A percentile compares a stretch with the other conserved stretches of the same genome.
Evolutionary conservation across 1,284 basidiomycete species (phyloP).

Genomic region (Calocybe gambosa): DNA sequence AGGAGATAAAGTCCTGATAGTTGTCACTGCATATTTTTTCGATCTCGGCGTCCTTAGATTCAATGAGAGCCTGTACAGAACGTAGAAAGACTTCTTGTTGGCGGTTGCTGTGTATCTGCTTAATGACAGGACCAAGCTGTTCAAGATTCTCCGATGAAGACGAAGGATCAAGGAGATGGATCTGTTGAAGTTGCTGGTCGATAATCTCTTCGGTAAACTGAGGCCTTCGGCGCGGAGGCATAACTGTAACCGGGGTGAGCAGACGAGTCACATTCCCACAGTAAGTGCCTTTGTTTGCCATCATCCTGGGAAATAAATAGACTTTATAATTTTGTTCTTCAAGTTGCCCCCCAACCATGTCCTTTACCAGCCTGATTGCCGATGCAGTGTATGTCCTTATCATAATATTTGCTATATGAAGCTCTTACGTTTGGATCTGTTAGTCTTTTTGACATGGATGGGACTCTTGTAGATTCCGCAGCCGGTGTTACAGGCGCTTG

Average conservation of each 20-base stretch:
- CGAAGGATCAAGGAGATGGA: slow-evolving; percentile 78
- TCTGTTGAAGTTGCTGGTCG: slow-evolving; percentile 81
- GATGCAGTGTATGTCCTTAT: slow-evolving; percentile 42
- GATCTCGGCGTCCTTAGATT: slow-evolving; percentile 93
- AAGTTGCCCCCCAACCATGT: slow-evolving; percentile 35
- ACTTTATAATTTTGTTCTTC: too few relatives aligned
- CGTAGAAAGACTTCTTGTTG: slow-evolving; percentile 91
- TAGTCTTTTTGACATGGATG: slow-evolving; percentile 77
- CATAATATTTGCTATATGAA: slow-evolving; percentile 3
- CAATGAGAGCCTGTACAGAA: slow-evolving; percentile 81
- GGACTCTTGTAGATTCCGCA: slow-evolving; percentile 71
- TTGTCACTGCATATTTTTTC: slow-evolving; percentile 94
- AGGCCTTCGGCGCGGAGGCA: slow-evolving; percentile 68
- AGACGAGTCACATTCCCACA: neutral
- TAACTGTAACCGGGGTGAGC: slow-evolving; percentile 23
- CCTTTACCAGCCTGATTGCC: slow-evolving; percentile 40
- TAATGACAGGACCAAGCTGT: slow-evolving; percentile 88
- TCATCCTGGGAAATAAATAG: slow-evolving; percentile 3
- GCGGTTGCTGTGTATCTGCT: slow-evolving; percentile 84
- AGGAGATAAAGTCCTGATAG: slow-evolving; percentile 96
- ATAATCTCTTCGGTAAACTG: slow-evolving; percentile 77
- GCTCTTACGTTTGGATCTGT: slow-evolving; percentile 3
- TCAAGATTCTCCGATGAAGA: slow-evolving; percentile 90
- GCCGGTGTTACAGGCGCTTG: slow-evolving; percentile 72
- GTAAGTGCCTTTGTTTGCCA: slow-evolving; percentile 6